phyloP scores from a whole-genome alignment of 164 flowering plant species.

The Vitis cinerea region DNA sequence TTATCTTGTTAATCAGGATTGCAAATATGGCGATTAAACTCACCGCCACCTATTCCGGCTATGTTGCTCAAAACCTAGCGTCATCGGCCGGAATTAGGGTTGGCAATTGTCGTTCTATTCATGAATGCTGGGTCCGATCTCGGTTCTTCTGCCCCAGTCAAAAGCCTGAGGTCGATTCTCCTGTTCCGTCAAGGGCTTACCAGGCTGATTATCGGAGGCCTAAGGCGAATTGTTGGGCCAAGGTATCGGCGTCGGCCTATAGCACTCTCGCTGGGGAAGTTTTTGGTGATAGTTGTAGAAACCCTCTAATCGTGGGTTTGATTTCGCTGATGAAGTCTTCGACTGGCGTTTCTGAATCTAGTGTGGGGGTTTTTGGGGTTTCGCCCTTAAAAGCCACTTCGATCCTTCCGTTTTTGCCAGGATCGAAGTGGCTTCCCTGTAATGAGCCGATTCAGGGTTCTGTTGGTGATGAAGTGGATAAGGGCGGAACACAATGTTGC shows the following conservation, averaged over 20 bases:
- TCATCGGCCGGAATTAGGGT: conserved; percentile 38
- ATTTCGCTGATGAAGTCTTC: conserved; percentile 40
- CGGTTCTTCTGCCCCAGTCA: conserved; percentile 23
- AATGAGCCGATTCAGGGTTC: conserved; percentile 32
- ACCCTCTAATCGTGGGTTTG: conserved; percentile 36
- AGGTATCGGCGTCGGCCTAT: conserved; percentile 18
- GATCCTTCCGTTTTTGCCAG: conserved; percentile 50
- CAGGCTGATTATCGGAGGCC: conserved; percentile 13
- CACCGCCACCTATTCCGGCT: conserved; percentile 61
- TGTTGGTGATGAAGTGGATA: conserved; percentile 22
- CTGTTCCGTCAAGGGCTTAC: conserved; percentile 13
- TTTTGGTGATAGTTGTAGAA: conserved; percentile 20
- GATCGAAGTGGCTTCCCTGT: conserved; percentile 62
- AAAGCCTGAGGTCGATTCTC: conserved; percentile 32
- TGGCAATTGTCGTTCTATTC: conserved; percentile 37
- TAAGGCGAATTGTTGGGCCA: conserved; percentile 10
- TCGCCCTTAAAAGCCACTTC: conserved; percentile 50
- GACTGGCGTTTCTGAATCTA: conserved; percentile 17
- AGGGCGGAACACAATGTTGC: conserved; percentile 30
- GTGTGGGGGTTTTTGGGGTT: conserved; percentile 38
- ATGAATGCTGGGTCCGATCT: conserved; percentile 46
- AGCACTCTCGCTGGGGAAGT: conserved; percentile 28
- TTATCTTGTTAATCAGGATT: conserved; percentile 21
- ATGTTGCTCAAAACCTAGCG: conserved; percentile 54
- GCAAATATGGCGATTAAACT: conserved; percentile 60